Conservation (phyloP, 1,284 basidiomycete genomes). For the Cerioporus squamosus region DNA sequence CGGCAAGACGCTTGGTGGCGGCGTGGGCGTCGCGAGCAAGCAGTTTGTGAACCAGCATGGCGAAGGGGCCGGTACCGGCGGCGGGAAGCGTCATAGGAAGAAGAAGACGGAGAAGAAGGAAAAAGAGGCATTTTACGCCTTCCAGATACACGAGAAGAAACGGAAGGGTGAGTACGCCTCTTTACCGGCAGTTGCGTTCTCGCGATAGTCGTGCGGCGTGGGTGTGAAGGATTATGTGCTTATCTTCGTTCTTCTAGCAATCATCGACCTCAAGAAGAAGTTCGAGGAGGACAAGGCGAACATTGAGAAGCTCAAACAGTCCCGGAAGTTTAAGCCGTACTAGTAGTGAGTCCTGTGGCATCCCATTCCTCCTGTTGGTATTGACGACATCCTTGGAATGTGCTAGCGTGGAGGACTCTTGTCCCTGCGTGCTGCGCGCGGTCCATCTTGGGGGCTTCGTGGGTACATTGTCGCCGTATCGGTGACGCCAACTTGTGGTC, state of each 20-base stretch:
- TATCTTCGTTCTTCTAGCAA: conserved; percentile 45
- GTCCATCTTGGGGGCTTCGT: no score
- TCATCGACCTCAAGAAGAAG: conserved; percentile 78
- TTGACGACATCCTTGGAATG: no score
- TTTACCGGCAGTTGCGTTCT: background rate
- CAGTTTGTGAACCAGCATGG: conserved; percentile 48
- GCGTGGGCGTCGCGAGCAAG: conserved; percentile 79
- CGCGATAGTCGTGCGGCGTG: background rate
- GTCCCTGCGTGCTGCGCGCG: no score
- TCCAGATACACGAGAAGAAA: conserved; percentile 88
- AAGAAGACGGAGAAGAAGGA: conserved; percentile 70
- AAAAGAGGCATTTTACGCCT: conserved; percentile 83
- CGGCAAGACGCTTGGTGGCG: conserved; percentile 83
- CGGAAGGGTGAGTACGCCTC: conserved; percentile 63
- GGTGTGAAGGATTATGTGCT: background rate
- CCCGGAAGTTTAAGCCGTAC: conserved; percentile 85
- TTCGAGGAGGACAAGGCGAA: conserved; percentile 91
- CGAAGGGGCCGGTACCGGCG: conserved; percentile 14
- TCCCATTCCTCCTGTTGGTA: background rate
- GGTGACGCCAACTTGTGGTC: no score
- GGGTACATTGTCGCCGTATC: no score
- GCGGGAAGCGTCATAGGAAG: conserved; percentile 36
- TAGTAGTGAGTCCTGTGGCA: conserved; percentile 37
- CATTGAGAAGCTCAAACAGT: conserved; percentile 80
- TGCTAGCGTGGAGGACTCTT: no score